Evolutionary conservation across 768 basidiomycete genomes (phyloP).

Genomic region (Tricholoma flavovirens): DNA sequence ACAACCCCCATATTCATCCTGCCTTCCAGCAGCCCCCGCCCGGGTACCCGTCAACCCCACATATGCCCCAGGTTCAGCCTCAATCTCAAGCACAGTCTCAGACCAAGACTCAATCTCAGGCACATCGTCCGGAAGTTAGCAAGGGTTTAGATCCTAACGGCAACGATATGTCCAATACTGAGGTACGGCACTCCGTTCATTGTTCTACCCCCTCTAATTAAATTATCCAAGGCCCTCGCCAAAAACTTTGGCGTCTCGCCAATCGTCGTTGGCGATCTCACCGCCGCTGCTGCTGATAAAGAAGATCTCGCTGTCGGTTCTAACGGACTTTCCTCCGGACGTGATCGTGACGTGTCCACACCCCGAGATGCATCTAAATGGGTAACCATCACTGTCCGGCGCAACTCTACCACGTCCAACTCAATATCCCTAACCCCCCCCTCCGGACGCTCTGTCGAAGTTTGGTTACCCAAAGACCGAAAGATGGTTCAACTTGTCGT

Average conservation of each 20-base stretch:
- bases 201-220: slow-evolving; percentile 1
- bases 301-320: slow-evolving; percentile 80
- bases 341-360: slow-evolving; percentile 52
- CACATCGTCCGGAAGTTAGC: slow-evolving; percentile 31
- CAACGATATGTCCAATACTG: slow-evolving; percentile 72
- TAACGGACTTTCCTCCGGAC: slow-evolving; percentile 61
- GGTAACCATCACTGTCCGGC: slow-evolving; percentile 48
- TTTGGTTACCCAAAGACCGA: slow-evolving; percentile 78
- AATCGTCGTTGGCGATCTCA: slow-evolving; percentile 61
- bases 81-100: slow-evolving; percentile 18
- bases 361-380: slow-evolving; percentile 62
- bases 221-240: slow-evolving; percentile 48
- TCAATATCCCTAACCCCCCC: slow-evolving; percentile 30
- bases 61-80: slow-evolving; percentile 29
- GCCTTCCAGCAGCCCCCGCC: slow-evolving; percentile 48
- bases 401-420: slow-evolving; percentile 34
- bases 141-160: slow-evolving; percentile 77
- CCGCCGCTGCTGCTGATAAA: slow-evolving; percentile 48
- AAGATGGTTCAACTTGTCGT: slow-evolving; percentile 56
- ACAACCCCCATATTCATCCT: slow-evolving; percentile 53
- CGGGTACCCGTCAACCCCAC: slow-evolving; percentile 10
- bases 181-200: slow-evolving; percentile 28
- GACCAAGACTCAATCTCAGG: slow-evolving; percentile 17
- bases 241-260: slow-evolving; percentile 76
- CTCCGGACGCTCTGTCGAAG: slow-evolving; percentile 32